Evolutionary conservation across 1,284 basidiomycete genomes (phyloP).

Genomic region (Leccinum holopus): DNA sequence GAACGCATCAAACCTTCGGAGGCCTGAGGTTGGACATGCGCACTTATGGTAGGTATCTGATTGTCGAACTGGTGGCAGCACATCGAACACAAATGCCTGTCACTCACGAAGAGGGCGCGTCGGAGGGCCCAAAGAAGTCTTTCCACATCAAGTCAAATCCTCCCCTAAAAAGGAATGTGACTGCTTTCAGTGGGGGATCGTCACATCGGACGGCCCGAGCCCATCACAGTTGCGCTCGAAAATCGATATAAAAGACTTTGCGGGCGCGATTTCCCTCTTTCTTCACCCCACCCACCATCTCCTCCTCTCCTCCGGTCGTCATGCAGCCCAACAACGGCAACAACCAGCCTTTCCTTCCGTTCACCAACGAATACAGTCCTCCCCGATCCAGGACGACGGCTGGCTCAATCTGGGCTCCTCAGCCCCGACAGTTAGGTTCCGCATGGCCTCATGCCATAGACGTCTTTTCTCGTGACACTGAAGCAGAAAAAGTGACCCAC

Average conservation of each 20-base stretch:
- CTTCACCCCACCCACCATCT: slow-evolving; percentile 28
- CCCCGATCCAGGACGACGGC: slow-evolving; percentile 40
- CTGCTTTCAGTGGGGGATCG: slow-evolving; percentile 31
- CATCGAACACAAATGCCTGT: slow-evolving; percentile 28
- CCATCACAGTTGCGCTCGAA: slow-evolving; percentile 21
- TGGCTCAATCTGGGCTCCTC: slow-evolving; percentile 75
- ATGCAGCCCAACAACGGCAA: slow-evolving; percentile 30
- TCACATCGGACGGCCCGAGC: slow-evolving; percentile 29
- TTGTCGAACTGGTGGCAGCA: slow-evolving; percentile 21
- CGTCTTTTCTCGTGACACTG: slow-evolving; percentile 52
- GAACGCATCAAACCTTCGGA: background rate
- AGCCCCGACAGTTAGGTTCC: slow-evolving; percentile 61
- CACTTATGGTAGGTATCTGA: slow-evolving; percentile 20
- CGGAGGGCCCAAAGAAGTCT: slow-evolving; percentile 32
- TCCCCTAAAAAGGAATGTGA: slow-evolving; percentile 36
- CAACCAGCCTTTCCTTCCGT: slow-evolving; percentile 32
- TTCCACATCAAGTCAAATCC: slow-evolving; percentile 32
- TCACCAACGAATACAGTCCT: slow-evolving; percentile 28
- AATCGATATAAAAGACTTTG: slow-evolving; percentile 35
- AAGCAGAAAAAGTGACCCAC: slow-evolving; percentile 39
- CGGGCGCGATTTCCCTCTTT: slow-evolving; percentile 29
- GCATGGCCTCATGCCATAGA: slow-evolving; percentile 66
- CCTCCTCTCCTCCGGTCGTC: slow-evolving; percentile 11
- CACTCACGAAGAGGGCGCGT: slow-evolving; percentile 21
- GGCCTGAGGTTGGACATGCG: background rate